These are phyloP conservation scores for Pichia cephalocereana DNA, from an alignment of 805 yeast species.

Conservation along the genomic window DNA sequence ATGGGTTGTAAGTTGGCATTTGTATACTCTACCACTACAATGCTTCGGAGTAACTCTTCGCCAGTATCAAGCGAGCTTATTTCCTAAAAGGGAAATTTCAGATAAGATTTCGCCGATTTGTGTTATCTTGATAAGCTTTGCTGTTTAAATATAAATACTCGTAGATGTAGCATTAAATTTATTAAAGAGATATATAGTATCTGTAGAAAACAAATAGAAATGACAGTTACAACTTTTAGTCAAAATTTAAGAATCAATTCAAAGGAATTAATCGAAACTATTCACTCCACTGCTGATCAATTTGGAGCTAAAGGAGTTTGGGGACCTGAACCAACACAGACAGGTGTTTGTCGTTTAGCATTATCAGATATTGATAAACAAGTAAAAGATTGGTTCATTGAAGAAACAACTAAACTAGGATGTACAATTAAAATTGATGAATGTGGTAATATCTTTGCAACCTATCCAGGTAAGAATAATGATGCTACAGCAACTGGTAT, in stretches of 20 bases:
- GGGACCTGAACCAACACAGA: constrained; percentile 48
- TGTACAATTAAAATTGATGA: constrained; percentile 52
- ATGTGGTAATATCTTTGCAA: constrained; percentile 62
- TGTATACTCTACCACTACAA: background rate
- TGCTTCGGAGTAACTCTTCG: too few relatives aligned
- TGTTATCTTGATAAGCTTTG: background rate
- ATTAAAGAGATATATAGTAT: too few relatives aligned
- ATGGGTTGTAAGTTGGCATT: background rate
- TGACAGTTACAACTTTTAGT: constrained; percentile 3
- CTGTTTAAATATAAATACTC: background rate
- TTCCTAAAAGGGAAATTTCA: background rate
- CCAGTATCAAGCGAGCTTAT: background rate
- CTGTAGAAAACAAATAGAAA: background rate
- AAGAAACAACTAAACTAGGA: constrained; percentile 43
- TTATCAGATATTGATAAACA: constrained; percentile 52
- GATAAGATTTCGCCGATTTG: background rate
- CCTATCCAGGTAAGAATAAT: constrained; percentile 44
- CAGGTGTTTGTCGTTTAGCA: constrained; percentile 62
- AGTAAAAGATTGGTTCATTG: constrained; percentile 58
- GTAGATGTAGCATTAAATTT: too few relatives aligned
- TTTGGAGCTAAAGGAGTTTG: constrained; percentile 59
- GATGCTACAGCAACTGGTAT: constrained; percentile 49
- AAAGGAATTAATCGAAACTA: constrained; percentile 37
- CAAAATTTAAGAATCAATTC: constrained; percentile 9
- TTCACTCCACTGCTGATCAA: constrained; percentile 46